phyloP scores from a whole-genome alignment of 2,329 filamentous ascomycete species.

The Aspergillus pseudonomiae region DNA sequence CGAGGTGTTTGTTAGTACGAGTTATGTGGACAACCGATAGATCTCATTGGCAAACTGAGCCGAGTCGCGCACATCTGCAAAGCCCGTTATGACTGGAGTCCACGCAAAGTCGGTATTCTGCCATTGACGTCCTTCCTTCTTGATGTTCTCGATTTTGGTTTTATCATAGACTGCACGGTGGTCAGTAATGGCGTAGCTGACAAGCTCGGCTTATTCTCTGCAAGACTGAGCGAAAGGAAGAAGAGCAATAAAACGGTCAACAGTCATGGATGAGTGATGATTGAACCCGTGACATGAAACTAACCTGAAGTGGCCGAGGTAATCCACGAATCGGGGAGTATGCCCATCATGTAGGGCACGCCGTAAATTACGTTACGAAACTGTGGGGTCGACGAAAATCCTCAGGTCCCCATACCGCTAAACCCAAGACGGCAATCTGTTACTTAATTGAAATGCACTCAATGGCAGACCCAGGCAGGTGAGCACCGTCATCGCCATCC shows the following conservation, averaged over 20 bases:
- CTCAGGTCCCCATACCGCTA: constrained; percentile 28
- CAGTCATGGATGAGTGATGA: not conserved
- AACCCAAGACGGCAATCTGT: constrained; percentile 32
- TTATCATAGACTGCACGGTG: not conserved
- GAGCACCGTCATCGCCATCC: not conserved
- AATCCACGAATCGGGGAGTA: not conserved
- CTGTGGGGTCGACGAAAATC: not conserved
- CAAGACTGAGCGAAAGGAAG: not conserved
- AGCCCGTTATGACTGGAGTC: too few relatives aligned
- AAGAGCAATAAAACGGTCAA: not conserved
- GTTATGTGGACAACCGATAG: not conserved
- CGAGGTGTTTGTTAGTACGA: not conserved
- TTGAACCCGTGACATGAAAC: too few relatives aligned
- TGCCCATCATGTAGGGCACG: not conserved
- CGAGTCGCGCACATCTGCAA: not conserved
- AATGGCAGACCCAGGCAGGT: constrained; percentile 29
- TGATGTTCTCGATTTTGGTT: not conserved
- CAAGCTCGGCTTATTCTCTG: not conserved
- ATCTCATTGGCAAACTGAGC: not conserved
- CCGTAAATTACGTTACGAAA: constrained; percentile 13
- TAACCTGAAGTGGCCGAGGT: not conserved
- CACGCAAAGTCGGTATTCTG: too few relatives aligned
- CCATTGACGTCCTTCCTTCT: too few relatives aligned
- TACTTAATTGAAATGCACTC: constrained; percentile 40
- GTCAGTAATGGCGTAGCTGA: not conserved